These are phyloP conservation scores for Lasiodiplodia gonubiensis DNA, from an alignment of 2,329 filamentous ascomycete species.

Conservation along the genomic window DNA sequence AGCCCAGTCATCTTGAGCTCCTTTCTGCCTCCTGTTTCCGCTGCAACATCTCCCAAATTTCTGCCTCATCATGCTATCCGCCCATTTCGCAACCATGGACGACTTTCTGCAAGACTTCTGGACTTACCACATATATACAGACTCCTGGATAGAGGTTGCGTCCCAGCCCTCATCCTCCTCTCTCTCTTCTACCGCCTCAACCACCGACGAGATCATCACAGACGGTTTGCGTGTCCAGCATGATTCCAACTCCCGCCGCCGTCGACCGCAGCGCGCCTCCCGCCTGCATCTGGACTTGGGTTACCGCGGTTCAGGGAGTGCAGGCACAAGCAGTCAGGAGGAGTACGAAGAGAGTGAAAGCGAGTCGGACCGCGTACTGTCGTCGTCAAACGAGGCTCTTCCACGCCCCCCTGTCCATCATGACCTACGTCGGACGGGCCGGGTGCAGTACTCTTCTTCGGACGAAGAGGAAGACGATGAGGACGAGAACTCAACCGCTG, in stretches of 20 bases:
- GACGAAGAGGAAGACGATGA: conserved; percentile 50
- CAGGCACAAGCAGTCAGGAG: conserved; percentile 76
- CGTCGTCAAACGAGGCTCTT: conserved; percentile 67
- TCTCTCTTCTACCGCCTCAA: conserved; percentile 77
- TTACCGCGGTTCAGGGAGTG: conserved; percentile 44
- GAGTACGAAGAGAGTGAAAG: conserved; percentile 94
- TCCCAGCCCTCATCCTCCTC: conserved; percentile 95
- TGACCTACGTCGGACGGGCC: conserved; percentile 35
- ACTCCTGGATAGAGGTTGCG: conserved; percentile 95
- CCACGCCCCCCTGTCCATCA: conserved; percentile 38
- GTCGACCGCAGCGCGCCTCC: conserved; percentile 40
- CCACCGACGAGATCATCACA: conserved; percentile 87
- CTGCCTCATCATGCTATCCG: neutral
- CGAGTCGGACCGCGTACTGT: conserved; percentile 77
- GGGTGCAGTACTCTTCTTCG: conserved; percentile 39
- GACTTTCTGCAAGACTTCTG: conserved; percentile 28
- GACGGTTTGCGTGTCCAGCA: conserved; percentile 80
- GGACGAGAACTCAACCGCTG: conserved; percentile 76
- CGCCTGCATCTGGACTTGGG: conserved; percentile 40
- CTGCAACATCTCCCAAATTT: neutral
- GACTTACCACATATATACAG: conserved; percentile 44
- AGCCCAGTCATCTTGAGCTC: neutral
- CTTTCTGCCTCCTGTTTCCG: neutral
- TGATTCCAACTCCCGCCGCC: conserved; percentile 64
- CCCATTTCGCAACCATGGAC: conserved; percentile 23